These are phyloP conservation scores for Chionographis japonica DNA, from an alignment of 106 monocot genomes.

Conservation along the genomic window DNA sequence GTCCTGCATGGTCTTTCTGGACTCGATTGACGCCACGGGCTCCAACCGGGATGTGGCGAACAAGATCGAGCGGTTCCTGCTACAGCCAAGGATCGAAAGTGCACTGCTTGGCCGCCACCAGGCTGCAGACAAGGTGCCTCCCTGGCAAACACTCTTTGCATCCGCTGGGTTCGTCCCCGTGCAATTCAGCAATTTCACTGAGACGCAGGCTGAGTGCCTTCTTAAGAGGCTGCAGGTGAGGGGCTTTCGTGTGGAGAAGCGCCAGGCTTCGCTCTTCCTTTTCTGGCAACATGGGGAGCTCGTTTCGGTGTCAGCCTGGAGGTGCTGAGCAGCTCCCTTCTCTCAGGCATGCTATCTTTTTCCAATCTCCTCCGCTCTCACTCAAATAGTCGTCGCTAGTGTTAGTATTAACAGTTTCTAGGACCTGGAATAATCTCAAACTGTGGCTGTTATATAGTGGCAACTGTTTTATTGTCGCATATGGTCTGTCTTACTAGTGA, in stretches of 20 bases:
- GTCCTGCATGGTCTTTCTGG: conserved; percentile 51
- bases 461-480: no score
- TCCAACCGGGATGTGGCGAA: conserved; percentile 38
- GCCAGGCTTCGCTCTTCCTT: conserved; percentile 54
- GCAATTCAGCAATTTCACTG: conserved; percentile 85
- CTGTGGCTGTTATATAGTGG: neutral
- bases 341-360: conserved; percentile 24
- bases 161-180: conserved; percentile 50
- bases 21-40: conserved; percentile 78
- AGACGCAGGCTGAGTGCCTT: conserved; percentile 88
- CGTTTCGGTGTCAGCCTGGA: conserved; percentile 79
- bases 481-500: neutral
- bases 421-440: neutral
- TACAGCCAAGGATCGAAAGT: conserved; percentile 67
- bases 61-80: conserved; percentile 68
- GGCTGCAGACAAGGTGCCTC: conserved; percentile 38
- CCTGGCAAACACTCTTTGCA: conserved; percentile 45
- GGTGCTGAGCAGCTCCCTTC: conserved; percentile 42
- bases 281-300: conserved; percentile 83
- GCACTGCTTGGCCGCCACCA: conserved; percentile 39
- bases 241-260: conserved; percentile 82
- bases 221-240: conserved; percentile 76
- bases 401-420: neutral
- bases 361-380: neutral
- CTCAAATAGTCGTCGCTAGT: no score